Percentiles rank a stretch among this genome's conserved stretches.
These are phyloP conservation scores for Leccinum solheimii DNA, from an alignment of 1,284 basidiomycete genomes.

Conservation along the genomic window DNA sequence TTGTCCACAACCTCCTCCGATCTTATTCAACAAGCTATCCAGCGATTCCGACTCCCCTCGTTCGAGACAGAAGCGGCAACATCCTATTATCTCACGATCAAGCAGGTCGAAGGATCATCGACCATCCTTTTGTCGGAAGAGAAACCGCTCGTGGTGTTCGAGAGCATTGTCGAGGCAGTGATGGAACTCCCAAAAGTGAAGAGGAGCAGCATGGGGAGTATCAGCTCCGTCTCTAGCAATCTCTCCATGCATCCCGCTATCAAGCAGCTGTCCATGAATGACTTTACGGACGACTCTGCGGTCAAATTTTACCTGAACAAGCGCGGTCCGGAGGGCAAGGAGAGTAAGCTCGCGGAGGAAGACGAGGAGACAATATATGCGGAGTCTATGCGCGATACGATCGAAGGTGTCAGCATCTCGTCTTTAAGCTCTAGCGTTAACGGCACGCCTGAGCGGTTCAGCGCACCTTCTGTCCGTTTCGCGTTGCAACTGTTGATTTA, in stretches of 20 bases:
- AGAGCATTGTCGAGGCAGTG: constrained; percentile 79
- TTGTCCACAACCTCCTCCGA: constrained; percentile 81
- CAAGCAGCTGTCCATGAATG: too few species aligned
- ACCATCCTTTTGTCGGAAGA: constrained; percentile 71
- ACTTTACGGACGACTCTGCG: too few species aligned
- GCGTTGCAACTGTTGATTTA: constrained; percentile 85
- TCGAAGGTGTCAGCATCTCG: constrained; percentile 38
- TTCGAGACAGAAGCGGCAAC: constrained; percentile 52
- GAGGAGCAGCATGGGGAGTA: constrained; percentile 89
- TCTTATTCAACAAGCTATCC: constrained; percentile 88
- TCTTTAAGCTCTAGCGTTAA: constrained; percentile 46
- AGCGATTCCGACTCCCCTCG: constrained; percentile 82
- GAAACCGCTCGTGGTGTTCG: constrained; percentile 85
- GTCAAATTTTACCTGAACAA: too few species aligned
- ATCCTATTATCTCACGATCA: constrained; percentile 90
- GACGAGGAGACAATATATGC: too few species aligned
- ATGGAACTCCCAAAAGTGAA: constrained; percentile 85
- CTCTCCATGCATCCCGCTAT: constrained; percentile 92
- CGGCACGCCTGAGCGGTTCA: constrained; percentile 70
- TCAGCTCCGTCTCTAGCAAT: constrained; percentile 82
- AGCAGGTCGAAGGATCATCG: constrained; percentile 85
- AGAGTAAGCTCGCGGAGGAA: too few species aligned
- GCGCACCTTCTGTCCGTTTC: constrained; percentile 80
- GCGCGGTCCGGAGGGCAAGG: too few species aligned
- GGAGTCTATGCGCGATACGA: constrained; percentile 35